These are phyloP conservation scores for Penicillium sp. DNA, from an alignment of 2,329 filamentous ascomycete genomes.

Conservation along the genomic window DNA sequence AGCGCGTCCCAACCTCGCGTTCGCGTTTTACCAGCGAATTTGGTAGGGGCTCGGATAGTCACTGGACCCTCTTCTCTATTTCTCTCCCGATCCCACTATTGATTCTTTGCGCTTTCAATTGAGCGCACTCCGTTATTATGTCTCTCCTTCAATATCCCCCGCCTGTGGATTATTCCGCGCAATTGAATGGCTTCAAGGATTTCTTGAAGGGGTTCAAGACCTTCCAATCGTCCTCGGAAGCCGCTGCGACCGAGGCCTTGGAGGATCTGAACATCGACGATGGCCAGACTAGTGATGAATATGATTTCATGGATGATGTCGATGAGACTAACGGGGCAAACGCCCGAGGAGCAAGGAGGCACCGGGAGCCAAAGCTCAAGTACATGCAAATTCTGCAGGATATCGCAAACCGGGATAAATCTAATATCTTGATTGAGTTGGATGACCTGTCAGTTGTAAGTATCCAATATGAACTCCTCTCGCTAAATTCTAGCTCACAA, in stretches of 20 bases:
- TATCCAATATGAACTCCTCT: not conserved
- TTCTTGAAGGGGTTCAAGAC: conserved; percentile 84
- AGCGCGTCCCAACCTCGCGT: conserved; percentile 13
- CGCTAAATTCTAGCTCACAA: conserved; percentile 1
- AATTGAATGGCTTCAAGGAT: conserved; percentile 71
- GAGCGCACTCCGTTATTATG: conserved; percentile 47
- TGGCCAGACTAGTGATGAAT: conserved; percentile 77
- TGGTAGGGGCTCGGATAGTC: conserved; percentile 11
- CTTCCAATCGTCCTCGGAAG: conserved; percentile 53
- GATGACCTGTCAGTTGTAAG: conserved; percentile 71
- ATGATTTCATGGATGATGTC: conserved; percentile 83
- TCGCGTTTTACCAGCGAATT: conserved; percentile 8
- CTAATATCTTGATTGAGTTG: conserved; percentile 76
- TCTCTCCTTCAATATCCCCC: conserved; percentile 71
- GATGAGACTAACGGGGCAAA: conserved; percentile 46
- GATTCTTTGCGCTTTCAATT: conserved; percentile 18
- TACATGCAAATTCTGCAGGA: conserved; percentile 83
- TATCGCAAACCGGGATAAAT: conserved; percentile 67
- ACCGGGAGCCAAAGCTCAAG: conserved; percentile 61
- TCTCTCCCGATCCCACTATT: conserved; percentile 14
- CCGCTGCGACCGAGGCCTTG: conserved; percentile 68
- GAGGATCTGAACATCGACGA: conserved; percentile 78
- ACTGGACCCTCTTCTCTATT: conserved; percentile 11
- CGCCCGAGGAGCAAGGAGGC: conserved; percentile 42
- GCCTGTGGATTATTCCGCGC: conserved; percentile 77